Conservation (phyloP, 108 stramenopile species). For the Pinguiococcus pyrenoidosus region DNA sequence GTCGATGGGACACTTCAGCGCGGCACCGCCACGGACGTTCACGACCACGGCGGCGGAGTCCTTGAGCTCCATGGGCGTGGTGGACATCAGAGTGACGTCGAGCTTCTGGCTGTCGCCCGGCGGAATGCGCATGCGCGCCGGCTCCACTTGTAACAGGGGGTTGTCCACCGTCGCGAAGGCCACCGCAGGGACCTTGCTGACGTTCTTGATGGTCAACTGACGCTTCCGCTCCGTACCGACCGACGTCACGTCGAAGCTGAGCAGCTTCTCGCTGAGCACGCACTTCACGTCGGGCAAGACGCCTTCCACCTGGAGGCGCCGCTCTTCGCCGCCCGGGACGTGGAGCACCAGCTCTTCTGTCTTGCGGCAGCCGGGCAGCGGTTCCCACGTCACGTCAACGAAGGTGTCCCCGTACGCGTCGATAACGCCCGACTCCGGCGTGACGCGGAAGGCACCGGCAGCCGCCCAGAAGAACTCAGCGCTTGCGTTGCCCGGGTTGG, state of each 20-base stretch:
- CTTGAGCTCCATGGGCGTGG: no score
- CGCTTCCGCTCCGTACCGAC: constrained; percentile 3
- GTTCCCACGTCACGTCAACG: constrained; percentile 22
- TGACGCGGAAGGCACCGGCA: constrained; percentile 10
- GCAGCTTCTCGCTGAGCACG: constrained; percentile 10
- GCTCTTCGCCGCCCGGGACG: constrained; percentile 26
- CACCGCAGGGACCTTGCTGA: not conserved
- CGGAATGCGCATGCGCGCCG: no score
- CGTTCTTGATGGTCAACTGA: not conserved
- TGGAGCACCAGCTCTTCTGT: constrained; percentile 7
- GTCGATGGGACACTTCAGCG: no score
- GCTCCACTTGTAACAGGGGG: no score
- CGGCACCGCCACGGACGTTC: no score
- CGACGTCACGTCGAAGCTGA: not conserved
- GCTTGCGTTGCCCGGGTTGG: constrained; percentile 31
- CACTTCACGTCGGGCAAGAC: constrained; percentile 14
- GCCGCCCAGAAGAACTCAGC: constrained; percentile 24
- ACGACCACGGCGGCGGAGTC: no score
- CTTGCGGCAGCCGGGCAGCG: constrained; percentile 2
- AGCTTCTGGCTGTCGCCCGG: no score
- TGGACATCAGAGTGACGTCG: no score
- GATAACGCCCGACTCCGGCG: constrained; percentile 13
- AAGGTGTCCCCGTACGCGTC: constrained; percentile 5
- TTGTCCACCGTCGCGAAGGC: no score
- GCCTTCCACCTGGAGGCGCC: constrained; percentile 14